Percentiles rank a stretch among this genome's conserved stretches.
Evolutionary conservation across 1,139 yeast genomes (phyloP).

Genomic region (Geotrichum macrosporum): DNA sequence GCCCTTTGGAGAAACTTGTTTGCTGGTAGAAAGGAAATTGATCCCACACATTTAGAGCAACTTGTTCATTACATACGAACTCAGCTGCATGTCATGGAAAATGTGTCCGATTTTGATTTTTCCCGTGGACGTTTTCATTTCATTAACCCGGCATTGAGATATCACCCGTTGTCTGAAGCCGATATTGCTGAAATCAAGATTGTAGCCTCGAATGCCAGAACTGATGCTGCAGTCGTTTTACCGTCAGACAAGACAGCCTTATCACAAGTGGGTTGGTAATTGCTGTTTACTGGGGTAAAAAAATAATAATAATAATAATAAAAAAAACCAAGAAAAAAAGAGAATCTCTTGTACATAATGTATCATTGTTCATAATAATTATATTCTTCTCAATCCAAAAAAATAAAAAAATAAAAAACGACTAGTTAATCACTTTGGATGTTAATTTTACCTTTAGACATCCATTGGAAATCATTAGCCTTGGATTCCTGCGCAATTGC

Average conservation of each 20-base stretch:
- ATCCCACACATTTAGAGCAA: slow-evolving; percentile 80
- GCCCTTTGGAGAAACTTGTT: slow-evolving; percentile 64
- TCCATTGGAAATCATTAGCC: slow-evolving; percentile 25
- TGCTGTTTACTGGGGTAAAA: too few species aligned
- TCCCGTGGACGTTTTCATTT: slow-evolving; percentile 85
- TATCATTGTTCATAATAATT: neutral
- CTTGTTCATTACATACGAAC: slow-evolving; percentile 82
- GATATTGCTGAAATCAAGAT: slow-evolving; percentile 24
- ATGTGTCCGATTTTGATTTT: slow-evolving; percentile 84
- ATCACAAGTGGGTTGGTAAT: slow-evolving; percentile 26
- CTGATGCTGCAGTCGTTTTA: slow-evolving; percentile 15
- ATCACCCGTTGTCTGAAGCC: slow-evolving; percentile 55
- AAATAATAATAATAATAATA: too few species aligned
- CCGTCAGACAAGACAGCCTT: slow-evolving; percentile 25
- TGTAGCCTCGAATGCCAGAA: slow-evolving; percentile 23
- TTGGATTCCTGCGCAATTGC: slow-evolving; percentile 21
- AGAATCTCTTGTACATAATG: neutral
- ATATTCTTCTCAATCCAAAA: too few species aligned
- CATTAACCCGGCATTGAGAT: slow-evolving; percentile 78
- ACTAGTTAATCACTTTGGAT: too few species aligned
- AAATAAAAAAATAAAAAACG: too few species aligned
- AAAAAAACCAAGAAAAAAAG: too few species aligned
- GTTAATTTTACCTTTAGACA: slow-evolving; percentile 17
- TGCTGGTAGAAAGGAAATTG: slow-evolving; percentile 78
- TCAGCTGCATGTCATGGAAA: slow-evolving; percentile 79